phyloP scores from a whole-genome alignment of 208 protist species.

The Acanthamoeba triangularis region DNA sequence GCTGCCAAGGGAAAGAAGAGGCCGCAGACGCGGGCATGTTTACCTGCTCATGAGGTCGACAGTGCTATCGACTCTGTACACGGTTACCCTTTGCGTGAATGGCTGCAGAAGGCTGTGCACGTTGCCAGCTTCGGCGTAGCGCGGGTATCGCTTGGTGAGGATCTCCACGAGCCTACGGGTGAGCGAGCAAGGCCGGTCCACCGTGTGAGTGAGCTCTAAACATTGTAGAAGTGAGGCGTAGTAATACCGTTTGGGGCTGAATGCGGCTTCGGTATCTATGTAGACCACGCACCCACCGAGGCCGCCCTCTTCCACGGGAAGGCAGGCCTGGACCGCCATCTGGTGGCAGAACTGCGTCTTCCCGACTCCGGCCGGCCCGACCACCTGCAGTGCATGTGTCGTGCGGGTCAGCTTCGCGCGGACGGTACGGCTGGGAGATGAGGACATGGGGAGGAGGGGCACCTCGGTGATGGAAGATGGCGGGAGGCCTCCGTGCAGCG shows the following conservation, averaged over 20 bases:
- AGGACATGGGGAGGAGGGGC: not conserved
- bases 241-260: constrained; percentile 60
- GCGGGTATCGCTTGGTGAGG: constrained; percentile 42
- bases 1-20: not conserved
- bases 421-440: not conserved
- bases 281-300: constrained; percentile 49
- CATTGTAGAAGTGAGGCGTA: not conserved
- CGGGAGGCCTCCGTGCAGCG: constrained; percentile 39
- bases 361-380: constrained; percentile 64
- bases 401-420: not conserved
- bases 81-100: constrained; percentile 39
- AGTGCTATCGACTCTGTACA: constrained; percentile 29
- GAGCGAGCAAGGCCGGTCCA: not conserved
- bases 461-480: constrained; percentile 67
- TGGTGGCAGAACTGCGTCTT: constrained; percentile 78
- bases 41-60: constrained; percentile 40
- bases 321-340: constrained; percentile 60
- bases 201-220: not conserved
- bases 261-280: constrained; percentile 68
- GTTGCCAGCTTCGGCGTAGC: constrained; percentile 46
- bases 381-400: constrained; percentile 5
- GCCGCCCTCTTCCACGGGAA: constrained; percentile 57
- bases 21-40: not conserved
- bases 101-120: constrained; percentile 45
- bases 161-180: constrained; percentile 62